Conservation (phyloP, 441 rosid species). For the Eutrema salsugineum region DNA sequence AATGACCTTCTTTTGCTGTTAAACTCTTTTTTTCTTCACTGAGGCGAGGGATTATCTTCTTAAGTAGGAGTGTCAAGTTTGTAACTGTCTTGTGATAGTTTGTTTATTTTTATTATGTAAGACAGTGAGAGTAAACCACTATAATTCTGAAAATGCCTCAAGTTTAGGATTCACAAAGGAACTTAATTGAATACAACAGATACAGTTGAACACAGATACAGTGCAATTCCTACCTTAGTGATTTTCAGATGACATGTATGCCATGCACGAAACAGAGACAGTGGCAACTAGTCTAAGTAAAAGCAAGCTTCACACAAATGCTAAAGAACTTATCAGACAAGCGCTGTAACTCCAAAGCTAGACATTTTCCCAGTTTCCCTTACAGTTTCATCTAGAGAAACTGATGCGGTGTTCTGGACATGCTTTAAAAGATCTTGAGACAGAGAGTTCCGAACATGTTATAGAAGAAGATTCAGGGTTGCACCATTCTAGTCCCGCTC, state of each 20-base stretch:
- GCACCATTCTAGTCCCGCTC: constrained; percentile 25
- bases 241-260: neutral
- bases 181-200: constrained; percentile 1
- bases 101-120: neutral
- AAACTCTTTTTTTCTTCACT: constrained; percentile 2
- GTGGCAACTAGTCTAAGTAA: neutral
- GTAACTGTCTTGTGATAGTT: neutral
- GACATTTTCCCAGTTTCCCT: neutral
- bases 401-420: constrained; percentile 6
- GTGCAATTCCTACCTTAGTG: neutral
- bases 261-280: neutral
- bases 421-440: neutral
- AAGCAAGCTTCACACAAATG: constrained; percentile 12
- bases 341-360: neutral
- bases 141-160: neutral
- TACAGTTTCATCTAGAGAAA: constrained; percentile 12
- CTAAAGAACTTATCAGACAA: neutral
- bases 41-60: neutral
- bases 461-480: neutral
- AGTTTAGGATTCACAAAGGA: too few species aligned
- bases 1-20: constrained; percentile 6
- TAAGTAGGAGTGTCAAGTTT: constrained; percentile 15
- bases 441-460: neutral
- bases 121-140: neutral
- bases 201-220: neutral